Evolutionary conservation across 345 rosid genomes (phyloP), one percentile per base, ranked within the genome.

Genomic region (Fremontodendron californicum): DNA sequence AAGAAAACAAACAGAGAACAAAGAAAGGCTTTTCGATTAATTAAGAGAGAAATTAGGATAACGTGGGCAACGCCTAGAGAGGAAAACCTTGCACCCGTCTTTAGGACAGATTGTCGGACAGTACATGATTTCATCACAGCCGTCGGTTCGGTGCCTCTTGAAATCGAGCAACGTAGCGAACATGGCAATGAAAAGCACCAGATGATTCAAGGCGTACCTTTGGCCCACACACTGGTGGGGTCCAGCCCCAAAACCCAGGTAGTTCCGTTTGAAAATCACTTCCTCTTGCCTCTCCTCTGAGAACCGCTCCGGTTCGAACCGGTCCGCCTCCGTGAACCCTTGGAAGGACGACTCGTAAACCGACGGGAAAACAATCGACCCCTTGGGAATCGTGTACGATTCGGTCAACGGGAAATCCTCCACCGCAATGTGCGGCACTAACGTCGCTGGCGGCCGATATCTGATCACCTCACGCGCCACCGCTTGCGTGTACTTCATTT

Each of bases 211-310:
- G 0, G 98, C 98, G 71, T 94, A 93, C 75, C 95, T 84, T 84
- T 94, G 97, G 4, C 98, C 98, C 77, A 93, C 92, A 15, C 98
- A 94, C 77, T 91, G 97, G 87, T 94, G 98, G 60, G 97, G 54
- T 0, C 98, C 98, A 1, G 94, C 89, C 10, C 98, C 98, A 5
- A 94, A 94, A 0, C 93, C 91, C 54, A 94, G 13, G 72, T 85
- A 94, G 74, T 93, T 88, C 52, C 82, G 80, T 73, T 86, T 92
- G 83, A 45, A 83, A 4, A 86, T 8, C 78, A 85, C 89, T 13
- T 89, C 95, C 84, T 92, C 97, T 9, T 72, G 82, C 21, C 97
- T 80, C n/a, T 75, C 81, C 42, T 83, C 92, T 13, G 80, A 83
- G 86, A 93, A 91, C 72, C 98, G 84, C 21, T 90, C 94, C 18